phyloP scores from a whole-genome alignment of 2,329 filamentous ascomycete species.

The Penicillium expansum region DNA sequence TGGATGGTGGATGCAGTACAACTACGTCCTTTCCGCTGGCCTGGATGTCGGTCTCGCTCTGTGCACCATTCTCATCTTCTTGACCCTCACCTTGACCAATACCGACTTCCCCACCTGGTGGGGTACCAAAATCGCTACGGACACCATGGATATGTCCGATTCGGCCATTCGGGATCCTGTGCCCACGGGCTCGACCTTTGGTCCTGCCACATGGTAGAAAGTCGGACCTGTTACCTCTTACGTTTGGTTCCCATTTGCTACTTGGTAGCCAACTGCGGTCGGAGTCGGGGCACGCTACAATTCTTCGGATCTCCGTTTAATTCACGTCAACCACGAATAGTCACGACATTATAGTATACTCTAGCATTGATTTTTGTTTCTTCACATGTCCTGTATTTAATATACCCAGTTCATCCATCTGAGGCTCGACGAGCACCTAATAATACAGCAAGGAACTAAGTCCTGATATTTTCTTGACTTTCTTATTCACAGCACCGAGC shows the following conservation, averaged over 20 bases:
- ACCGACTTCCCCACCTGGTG: constrained; percentile 62
- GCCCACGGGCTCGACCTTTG: constrained; percentile 58
- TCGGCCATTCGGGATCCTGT: constrained; percentile 58
- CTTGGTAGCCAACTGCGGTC: not conserved
- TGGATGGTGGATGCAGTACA: constrained; percentile 76
- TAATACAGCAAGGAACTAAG: not conserved
- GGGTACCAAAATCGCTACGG: constrained; percentile 60
- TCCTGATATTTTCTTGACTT: too few species aligned
- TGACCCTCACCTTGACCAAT: constrained; percentile 62
- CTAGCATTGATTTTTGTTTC: not conserved
- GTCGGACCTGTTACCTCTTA: not conserved
- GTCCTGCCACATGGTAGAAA: constrained; percentile 45
- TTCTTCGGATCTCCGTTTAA: not conserved
- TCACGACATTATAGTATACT: not conserved
- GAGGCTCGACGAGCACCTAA: not conserved
- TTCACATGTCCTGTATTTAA: not conserved
- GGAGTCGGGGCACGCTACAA: not conserved
- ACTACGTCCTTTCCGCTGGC: constrained; percentile 71
- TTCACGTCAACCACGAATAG: constrained; percentile 1
- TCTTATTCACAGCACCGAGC: too few species aligned
- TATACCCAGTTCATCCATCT: not conserved
- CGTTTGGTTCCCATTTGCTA: not conserved
- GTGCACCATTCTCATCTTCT: constrained; percentile 67
- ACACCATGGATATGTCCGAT: constrained; percentile 61
- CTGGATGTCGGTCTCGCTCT: constrained; percentile 67